Base-by-base conservation (phyloP, 148 eudicot genomes). In the Camellia lanceoleosa region DNA sequence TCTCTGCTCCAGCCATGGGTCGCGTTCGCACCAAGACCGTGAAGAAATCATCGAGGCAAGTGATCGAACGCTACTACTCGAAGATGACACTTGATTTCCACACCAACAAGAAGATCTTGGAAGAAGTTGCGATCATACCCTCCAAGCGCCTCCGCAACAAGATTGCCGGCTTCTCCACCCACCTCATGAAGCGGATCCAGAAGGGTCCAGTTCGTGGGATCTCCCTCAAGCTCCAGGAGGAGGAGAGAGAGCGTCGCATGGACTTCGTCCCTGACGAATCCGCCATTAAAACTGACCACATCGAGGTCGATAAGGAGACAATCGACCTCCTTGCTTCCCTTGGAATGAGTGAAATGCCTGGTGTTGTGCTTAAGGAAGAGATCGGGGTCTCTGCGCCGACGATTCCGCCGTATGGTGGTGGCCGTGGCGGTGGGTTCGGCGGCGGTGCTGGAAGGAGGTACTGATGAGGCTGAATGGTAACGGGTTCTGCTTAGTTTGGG, bases 101-200 rank as follows among this genome's bases (percentile, higher is more conserved):
- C 83, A 83, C 86, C 43, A 83, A 83, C 86, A 83, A 83, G 86
- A 83, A 83, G 78, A 76, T 83, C 76, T 19, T 83, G 6, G 86
- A 80, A 6, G 86, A 83, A 43, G 86, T 83, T 0, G 86, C 86
- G 58, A 83, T 83, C 68, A 83, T 83, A 63, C 83, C 83, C 3
- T 83, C 86, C n/a, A 83, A 83, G 84, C 83, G 87, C 69, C 86
- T 84, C 74, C 86, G 86, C 81, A 84, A 84, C 86, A 84, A 84
- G 81, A 84, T 84, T 46, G 86, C 86, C 23, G 86, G 86, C 0
- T 84, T 84, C 76, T 84, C 86, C 3, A 84, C 86, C 67, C 86
- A 84, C 6, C 68, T 84, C 42, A 84, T 84, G 86, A 84, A 80
- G 71, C 80, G 86, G 5, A 84, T 84, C 75, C 86, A 84, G 68